Conservation (phyloP, 176 grass and related monocot species). For the Carex scoparia region DNA sequence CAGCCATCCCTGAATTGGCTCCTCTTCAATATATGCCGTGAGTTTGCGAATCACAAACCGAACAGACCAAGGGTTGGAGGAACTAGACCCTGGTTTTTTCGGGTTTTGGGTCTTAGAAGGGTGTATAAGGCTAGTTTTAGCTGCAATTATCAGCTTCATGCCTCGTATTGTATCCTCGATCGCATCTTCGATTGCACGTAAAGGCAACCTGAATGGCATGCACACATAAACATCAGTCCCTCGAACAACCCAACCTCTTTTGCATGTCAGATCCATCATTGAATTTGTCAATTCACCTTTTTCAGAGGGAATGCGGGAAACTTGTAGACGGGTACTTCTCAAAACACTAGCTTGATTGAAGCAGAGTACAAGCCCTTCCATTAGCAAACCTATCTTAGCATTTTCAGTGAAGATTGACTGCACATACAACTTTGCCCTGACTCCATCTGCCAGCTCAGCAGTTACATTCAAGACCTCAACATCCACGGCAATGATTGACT, state of each 20-base stretch:
- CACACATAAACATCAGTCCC: constrained; percentile 86
- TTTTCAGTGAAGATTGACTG: constrained; percentile 99
- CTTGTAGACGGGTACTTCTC: constrained; percentile 84
- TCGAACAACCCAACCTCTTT: constrained; percentile 88
- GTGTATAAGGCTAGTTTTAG: constrained; percentile 58
- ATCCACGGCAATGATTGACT: constrained; percentile 87
- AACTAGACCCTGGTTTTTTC: constrained; percentile 49
- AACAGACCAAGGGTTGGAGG: constrained; percentile 77
- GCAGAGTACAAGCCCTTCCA: constrained; percentile 78
- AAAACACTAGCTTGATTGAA: constrained; percentile 88
- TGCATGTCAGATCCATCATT: constrained; percentile 45
- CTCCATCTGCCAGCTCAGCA: constrained; percentile 86
- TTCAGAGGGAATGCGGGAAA: constrained; percentile 69
- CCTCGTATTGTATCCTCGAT: constrained; percentile 89
- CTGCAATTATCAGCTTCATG: constrained; percentile 76
- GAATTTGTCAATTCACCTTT: constrained; percentile 46
- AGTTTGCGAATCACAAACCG: constrained; percentile 85
- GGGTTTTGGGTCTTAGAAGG: constrained; percentile 57
- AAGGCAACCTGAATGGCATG: constrained; percentile 86
- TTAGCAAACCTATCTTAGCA: constrained; percentile 86
- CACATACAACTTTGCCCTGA: constrained; percentile 71
- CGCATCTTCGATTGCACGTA: constrained; percentile 97
- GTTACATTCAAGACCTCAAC: constrained; percentile 79
- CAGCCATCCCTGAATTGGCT: constrained; percentile 94
- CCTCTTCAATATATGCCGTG: constrained; percentile 92